Conservation (phyloP, 176 grass and related monocot genomes). For the Alloteropsis semialata region DNA sequence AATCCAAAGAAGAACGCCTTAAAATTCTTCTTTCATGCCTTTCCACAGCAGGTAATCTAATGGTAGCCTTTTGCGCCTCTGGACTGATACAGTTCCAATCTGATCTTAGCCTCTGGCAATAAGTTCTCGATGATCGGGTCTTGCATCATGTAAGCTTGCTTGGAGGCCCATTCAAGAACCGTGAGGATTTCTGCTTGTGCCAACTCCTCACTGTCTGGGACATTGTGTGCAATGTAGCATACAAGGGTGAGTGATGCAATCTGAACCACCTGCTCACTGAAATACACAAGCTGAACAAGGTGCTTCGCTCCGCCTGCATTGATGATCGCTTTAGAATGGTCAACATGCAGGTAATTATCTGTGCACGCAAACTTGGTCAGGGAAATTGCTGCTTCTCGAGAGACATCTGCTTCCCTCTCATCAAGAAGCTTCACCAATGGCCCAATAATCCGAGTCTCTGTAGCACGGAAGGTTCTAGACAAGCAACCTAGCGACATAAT, state of each 20-base stretch:
- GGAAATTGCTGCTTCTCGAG: conserved; percentile 57
- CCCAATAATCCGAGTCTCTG: conserved; percentile 85
- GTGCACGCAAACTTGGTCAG: conserved; percentile 78
- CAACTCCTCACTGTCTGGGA: conserved; percentile 90
- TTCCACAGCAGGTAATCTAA: conserved; percentile 45
- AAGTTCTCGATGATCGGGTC: conserved; percentile 61
- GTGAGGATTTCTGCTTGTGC: conserved; percentile 86
- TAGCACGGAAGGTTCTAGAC: conserved; percentile 93
- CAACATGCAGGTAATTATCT: conserved; percentile 75
- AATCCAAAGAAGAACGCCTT: conserved; percentile 44
- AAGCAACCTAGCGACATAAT: conserved; percentile 81
- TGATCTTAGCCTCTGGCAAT: conserved; percentile 86
- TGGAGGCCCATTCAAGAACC: conserved; percentile 88
- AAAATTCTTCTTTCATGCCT: conserved; percentile 33
- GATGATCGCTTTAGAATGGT: conserved; percentile 93
- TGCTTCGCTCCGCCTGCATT: conserved; percentile 70
- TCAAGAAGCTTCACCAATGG: conserved; percentile 88
- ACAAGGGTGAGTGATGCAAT: conserved; percentile 68
- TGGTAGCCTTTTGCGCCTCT: conserved; percentile 76
- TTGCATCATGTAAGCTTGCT: conserved; percentile 85
- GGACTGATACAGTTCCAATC: conserved; percentile 89
- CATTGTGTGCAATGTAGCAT: conserved; percentile 75
- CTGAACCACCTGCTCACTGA: conserved; percentile 84
- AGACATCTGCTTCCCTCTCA: conserved; percentile 75
- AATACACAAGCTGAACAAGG: conserved; percentile 94